Conservation (phyloP, 805 yeast species). For the Saturnispora halmiae region DNA sequence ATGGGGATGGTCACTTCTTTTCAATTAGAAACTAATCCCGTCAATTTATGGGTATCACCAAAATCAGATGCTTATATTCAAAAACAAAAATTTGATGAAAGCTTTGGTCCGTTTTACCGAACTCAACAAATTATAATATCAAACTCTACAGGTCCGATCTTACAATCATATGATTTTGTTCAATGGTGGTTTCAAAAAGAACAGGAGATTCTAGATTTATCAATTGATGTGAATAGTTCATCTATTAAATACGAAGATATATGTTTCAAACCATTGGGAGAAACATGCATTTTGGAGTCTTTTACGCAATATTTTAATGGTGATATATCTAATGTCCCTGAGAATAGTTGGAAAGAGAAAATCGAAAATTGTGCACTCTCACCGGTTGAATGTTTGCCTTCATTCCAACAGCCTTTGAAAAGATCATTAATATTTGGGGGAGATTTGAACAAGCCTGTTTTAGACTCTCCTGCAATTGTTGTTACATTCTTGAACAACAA, state of each 20-base stretch:
- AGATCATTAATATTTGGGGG: slow-evolving; percentile 66
- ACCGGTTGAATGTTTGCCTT: slow-evolving; percentile 85
- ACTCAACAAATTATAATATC: slow-evolving; percentile 75
- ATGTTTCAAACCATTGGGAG: slow-evolving; percentile 79
- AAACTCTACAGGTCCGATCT: slow-evolving; percentile 58
- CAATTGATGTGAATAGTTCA: slow-evolving; percentile 17
- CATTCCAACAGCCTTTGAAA: slow-evolving; percentile 83
- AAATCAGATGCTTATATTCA: slow-evolving; percentile 59
- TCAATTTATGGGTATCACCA: slow-evolving; percentile 84
- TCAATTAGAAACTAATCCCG: slow-evolving; percentile 68
- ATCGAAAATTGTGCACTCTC: slow-evolving; percentile 57
- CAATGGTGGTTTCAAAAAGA: slow-evolving; percentile 91
- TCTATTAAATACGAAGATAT: slow-evolving; percentile 45
- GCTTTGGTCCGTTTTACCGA: slow-evolving; percentile 88
- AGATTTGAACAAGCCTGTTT: slow-evolving; percentile 30
- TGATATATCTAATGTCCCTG: slow-evolving; percentile 39
- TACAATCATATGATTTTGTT: slow-evolving; percentile 51
- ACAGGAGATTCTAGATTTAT: slow-evolving; percentile 34
- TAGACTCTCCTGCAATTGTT: slow-evolving; percentile 63
- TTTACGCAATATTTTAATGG: slow-evolving; percentile 83
- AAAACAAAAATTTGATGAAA: slow-evolving; percentile 59
- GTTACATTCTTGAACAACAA: slow-evolving; percentile 65
- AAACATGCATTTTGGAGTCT: slow-evolving; percentile 75
- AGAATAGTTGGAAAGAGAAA: slow-evolving; percentile 43
- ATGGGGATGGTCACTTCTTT: slow-evolving; percentile 43